Evolutionary conservation across 1,284 basidiomycete species (phyloP).

Genomic region (Microbotryum lychnidis-dioicae): DNA sequence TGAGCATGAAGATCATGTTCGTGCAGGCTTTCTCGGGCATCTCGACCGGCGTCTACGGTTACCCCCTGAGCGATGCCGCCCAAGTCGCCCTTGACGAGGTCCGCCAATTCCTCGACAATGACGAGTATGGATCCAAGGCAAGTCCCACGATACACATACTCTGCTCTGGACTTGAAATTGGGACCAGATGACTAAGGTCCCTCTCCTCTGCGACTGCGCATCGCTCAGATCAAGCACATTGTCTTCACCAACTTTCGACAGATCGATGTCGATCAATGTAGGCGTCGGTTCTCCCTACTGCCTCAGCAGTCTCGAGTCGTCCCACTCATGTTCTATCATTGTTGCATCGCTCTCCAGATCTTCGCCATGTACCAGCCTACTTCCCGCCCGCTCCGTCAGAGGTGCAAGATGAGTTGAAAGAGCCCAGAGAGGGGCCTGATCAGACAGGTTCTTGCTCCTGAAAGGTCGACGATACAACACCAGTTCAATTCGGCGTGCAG

Average conservation of each 20-base stretch:
- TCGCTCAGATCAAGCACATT: constrained; percentile 55
- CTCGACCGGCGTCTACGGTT: constrained; percentile 70
- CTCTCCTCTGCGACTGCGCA: not conserved
- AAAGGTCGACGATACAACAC: too few relatives aligned
- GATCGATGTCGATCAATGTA: constrained; percentile 43
- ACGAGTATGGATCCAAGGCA: not conserved
- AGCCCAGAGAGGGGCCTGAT: too few relatives aligned
- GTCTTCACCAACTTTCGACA: constrained; percentile 66
- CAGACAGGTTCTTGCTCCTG: too few relatives aligned
- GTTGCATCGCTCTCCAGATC: too few relatives aligned
- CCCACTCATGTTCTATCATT: too few relatives aligned
- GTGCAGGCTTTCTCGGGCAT: constrained; percentile 63
- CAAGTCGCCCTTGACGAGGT: constrained; percentile 57
- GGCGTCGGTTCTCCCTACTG: too few relatives aligned
- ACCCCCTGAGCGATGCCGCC: constrained; percentile 64
- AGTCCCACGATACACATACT: not conserved
- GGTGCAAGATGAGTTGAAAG: too few relatives aligned
- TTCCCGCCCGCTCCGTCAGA: too few relatives aligned
- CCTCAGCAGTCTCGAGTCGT: too few relatives aligned
- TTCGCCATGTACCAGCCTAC: too few relatives aligned
- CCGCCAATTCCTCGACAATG: constrained; percentile 52
- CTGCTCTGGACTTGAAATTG: not conserved
- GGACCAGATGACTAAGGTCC: too few relatives aligned
- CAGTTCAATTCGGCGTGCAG: too few relatives aligned
- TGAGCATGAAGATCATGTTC: not conserved